A percentile compares a stretch with the other conserved stretches of the same genome.
Evolutionary conservation across 2,329 filamentous ascomycete species (phyloP).

Genomic region (Talaromyces sp.): DNA sequence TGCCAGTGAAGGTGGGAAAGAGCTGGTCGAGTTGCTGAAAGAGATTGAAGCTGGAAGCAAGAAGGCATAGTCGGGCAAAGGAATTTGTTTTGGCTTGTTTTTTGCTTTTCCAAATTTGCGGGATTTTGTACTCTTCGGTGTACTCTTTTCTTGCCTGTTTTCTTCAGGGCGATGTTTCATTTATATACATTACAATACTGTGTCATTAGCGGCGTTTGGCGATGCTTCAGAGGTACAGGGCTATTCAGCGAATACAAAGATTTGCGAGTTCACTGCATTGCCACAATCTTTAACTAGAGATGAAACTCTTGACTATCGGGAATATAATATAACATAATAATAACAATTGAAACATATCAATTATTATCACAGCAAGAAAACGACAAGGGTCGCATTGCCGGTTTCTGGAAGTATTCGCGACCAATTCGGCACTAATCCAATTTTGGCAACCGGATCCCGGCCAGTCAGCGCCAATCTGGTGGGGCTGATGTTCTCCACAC

Average conservation of each 20-base stretch:
- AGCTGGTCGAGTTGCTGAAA: slow-evolving; percentile 55
- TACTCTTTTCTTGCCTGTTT: background rate
- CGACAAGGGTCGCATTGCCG: slow-evolving; percentile 9
- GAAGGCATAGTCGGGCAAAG: slow-evolving; percentile 1
- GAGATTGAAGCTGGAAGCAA: slow-evolving; percentile 48
- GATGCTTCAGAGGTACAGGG: background rate
- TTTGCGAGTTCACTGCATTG: background rate
- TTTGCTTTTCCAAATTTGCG: background rate
- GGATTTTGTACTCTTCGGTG: background rate
- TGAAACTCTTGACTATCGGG: too few relatives aligned
- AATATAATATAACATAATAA: too few relatives aligned
- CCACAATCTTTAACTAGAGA: background rate
- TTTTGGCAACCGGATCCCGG: slow-evolving; percentile 5
- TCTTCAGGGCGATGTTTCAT: background rate
- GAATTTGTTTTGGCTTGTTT: background rate
- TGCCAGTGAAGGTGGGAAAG: slow-evolving; percentile 43
- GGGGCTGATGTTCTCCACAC: background rate
- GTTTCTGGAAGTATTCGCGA: slow-evolving; percentile 11
- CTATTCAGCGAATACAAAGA: background rate
- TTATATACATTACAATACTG: background rate
- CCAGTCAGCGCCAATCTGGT: background rate
- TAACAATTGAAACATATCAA: background rate
- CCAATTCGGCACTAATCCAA: background rate
- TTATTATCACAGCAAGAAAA: background rate
- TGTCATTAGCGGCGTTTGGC: background rate